Evolutionary conservation across 2,329 filamentous ascomycete genomes (phyloP), one percentile per base, ranked within the genome.

Genomic region (Rhynchosporium secalis): DNA sequence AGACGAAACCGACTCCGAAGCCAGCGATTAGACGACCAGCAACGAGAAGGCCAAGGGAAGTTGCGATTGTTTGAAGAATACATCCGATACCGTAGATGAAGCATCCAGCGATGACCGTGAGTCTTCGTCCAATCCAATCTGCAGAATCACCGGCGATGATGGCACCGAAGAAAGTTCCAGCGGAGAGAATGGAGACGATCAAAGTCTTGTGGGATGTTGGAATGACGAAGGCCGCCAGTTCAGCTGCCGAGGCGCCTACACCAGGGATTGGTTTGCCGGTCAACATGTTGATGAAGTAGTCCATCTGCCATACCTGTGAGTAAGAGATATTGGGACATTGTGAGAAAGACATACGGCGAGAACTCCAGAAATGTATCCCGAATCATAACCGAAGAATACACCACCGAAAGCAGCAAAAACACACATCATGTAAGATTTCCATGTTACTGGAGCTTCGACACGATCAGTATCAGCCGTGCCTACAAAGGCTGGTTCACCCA

Each of bases 1-100:
- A 91, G 69, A 90, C 89, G 74, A 92, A 91, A 72, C 90, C 90
- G 70, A 92, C 89, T 80, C 90, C 90, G 58, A 92, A 74, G 74
- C 90, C 90, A 57, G 89, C 86, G 70, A 93, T 78, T 62, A 92
- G 77, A 81, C 90, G 89, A 72, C 90, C 90, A 61, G 84, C 83
- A 7, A 65, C 64, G 31, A 70, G 72, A 84, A 86, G 74, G 90
- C 86, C 64, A 45, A 73, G 75, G 45, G 70, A 71, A 10, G 61
- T 78, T 20, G 69, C 66, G 26, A 62, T 65, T 4, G 69, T 70
- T 38, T 73, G 70, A 0, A 72, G 47, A 3, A 72, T 49, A 36
- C 70, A 68, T 31, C 68, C 70, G n/a, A 68, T 41, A 10, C 67
- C 61, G 28, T 66, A 70, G 29, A 72, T 62, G 12, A 65, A 38